Evolutionary conservation across 1,284 basidiomycete species (phyloP).

Genomic region (Inonotus hispidus): DNA sequence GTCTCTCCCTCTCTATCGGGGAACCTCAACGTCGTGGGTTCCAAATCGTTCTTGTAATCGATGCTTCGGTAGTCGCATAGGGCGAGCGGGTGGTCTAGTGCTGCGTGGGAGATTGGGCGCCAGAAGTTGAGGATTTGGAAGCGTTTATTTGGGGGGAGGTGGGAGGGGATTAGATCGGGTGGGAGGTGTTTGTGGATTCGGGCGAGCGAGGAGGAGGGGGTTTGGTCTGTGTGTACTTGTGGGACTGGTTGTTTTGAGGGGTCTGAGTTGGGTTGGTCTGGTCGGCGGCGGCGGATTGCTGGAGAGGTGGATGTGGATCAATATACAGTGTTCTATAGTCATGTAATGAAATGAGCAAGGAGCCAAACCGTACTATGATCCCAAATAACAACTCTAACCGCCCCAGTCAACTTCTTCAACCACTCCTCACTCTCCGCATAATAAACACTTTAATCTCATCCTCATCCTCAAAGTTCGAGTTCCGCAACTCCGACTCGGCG

Average conservation of each 20-base stretch:
- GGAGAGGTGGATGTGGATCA: neutral
- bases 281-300: conserved; percentile 39
- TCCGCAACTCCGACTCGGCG: conserved; percentile 35
- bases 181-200: conserved; percentile 27
- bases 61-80: conserved; percentile 50
- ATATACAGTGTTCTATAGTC: neutral
- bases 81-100: conserved; percentile 32
- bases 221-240: conserved; percentile 27
- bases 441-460: conserved; percentile 45
- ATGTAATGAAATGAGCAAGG: too few relatives aligned
- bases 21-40: conserved; percentile 48
- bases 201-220: conserved; percentile 22
- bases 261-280: conserved; percentile 32
- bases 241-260: conserved; percentile 41
- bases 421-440: conserved; percentile 56
- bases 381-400: conserved; percentile 51
- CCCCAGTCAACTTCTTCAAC: conserved; percentile 56
- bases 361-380: conserved; percentile 50
- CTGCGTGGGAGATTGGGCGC: conserved; percentile 30
- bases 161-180: conserved; percentile 22
- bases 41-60: conserved; percentile 40
- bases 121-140: conserved; percentile 38
- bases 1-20: conserved; percentile 56
- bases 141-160: conserved; percentile 23
- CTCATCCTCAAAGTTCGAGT: conserved; percentile 42